Evolutionary conservation across 2,329 filamentous ascomycete genomes (phyloP).

Genomic region (Cryphonectria japonica): DNA sequence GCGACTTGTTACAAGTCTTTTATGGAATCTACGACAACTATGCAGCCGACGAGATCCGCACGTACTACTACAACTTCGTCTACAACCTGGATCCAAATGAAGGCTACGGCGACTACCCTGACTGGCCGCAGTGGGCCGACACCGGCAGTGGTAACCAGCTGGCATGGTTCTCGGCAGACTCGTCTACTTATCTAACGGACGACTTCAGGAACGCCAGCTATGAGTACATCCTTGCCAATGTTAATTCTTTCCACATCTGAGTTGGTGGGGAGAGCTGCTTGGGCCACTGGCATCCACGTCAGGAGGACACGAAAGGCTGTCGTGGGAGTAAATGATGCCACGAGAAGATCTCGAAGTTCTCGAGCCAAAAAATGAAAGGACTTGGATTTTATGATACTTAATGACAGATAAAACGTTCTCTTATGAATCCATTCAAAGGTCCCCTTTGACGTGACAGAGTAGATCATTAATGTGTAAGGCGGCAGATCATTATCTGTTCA

Average conservation of each 20-base stretch:
- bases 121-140: slow-evolving; percentile 49
- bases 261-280: background rate
- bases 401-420: background rate
- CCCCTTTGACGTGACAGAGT: no score
- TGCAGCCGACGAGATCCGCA: slow-evolving; percentile 61
- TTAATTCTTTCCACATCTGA: slow-evolving; percentile 25
- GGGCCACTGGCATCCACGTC: no score
- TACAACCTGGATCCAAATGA: slow-evolving; percentile 72
- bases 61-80: slow-evolving; percentile 75
- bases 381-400: background rate
- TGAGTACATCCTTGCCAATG: slow-evolving; percentile 32
- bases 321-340: background rate
- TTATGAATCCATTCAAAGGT: background rate
- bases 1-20: slow-evolving; percentile 71
- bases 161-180: slow-evolving; percentile 46
- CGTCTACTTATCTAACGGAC: slow-evolving; percentile 38
- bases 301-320: background rate
- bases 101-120: slow-evolving; percentile 44
- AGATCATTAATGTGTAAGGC: no score
- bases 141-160: slow-evolving; percentile 47
- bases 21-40: slow-evolving; percentile 66
- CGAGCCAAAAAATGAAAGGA: background rate
- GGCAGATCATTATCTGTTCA: no score
- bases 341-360: background rate
- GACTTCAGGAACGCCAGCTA: slow-evolving; percentile 42